Base-by-base conservation (phyloP, 345 rosid species). In the Euclidium syriacum region DNA sequence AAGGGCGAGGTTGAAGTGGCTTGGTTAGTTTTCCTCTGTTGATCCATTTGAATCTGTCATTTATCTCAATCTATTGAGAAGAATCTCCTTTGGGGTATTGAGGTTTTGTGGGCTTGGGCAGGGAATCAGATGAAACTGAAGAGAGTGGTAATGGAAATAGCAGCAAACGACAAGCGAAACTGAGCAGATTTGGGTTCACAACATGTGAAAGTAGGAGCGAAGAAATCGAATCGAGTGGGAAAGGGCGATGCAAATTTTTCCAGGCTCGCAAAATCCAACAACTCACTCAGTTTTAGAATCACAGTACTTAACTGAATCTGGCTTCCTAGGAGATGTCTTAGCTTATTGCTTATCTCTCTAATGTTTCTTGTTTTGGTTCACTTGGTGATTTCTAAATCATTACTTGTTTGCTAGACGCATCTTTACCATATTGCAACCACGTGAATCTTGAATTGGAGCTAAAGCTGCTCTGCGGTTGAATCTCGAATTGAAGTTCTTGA, bases 161-260 rank as follows among this genome's bases (percentile, higher is more conserved):
- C 61, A 78, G 85, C 52, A 92, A 83, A 73, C 67, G 80, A 51
- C 95, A 89, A 65, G 26, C 80, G 53, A 92, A 92, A 61, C 76
- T 85, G 42, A 85, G 88, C 70, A 81, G 74, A 57, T 73, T 85
- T 23, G 95, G 97, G 23, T 81, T 89, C 59, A 68, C 73, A 6
- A 55, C 77, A 10, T 73, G 84, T 9, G 90, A 91, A 65, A 83
- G 76, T 76, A 89, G 83, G 57, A 79, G 68, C 6, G 88, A 87
- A 75, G 91, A 89, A 68, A 75, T 58, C 22, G 95, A 84, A 77
- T 89, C 98, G 9, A 84, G 88, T 64, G 95, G 88, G 5, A 84
- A 83, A 71, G 90, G 97, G 22, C 87, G 98, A 11, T 83, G 96
- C 82, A 89, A 89, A 52, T 87, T 92, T 75, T 79, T 89, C 70